Percentiles rank a stretch among this genome's conserved stretches.
Evolutionary conservation across 2,329 filamentous ascomycete species (phyloP).

Genomic region (Pseudogymnoascus sp.): DNA sequence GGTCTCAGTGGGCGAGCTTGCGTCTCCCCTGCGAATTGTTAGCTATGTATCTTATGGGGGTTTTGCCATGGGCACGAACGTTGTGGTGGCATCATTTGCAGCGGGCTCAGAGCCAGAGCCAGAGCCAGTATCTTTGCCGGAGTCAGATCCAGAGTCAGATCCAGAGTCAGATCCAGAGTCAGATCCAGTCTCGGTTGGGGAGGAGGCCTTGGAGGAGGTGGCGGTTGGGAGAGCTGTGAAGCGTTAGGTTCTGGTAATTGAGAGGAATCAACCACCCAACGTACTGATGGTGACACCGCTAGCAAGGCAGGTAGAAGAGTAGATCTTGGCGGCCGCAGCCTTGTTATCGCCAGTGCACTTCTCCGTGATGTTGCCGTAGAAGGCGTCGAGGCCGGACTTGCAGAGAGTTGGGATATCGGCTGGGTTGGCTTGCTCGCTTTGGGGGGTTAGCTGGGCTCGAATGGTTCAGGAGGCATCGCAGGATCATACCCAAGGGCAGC

Average conservation of each 20-base stretch:
- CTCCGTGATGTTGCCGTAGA: slow-evolving; percentile 37
- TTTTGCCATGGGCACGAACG: slow-evolving; percentile 3
- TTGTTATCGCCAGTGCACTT: slow-evolving; percentile 31
- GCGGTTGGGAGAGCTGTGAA: slow-evolving; percentile 15
- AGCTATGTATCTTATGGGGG: not conserved
- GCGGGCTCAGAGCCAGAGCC: slow-evolving; percentile 12
- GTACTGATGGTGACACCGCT: slow-evolving; percentile 18
- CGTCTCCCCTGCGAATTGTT: not conserved
- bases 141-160: slow-evolving; percentile 12
- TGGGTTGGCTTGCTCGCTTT: slow-evolving; percentile 18
- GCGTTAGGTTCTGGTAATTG: not conserved
- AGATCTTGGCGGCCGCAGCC: slow-evolving; percentile 16
- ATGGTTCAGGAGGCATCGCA: not conserved
- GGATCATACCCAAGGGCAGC: slow-evolving; percentile 18
- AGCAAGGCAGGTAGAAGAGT: slow-evolving; percentile 18
- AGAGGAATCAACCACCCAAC: not conserved
- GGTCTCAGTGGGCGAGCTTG: not conserved
- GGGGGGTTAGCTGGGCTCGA: not conserved
- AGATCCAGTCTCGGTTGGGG: slow-evolving; percentile 14
- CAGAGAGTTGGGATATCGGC: slow-evolving; percentile 19
- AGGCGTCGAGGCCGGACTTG: slow-evolving; percentile 33
- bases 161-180: slow-evolving; percentile 10
- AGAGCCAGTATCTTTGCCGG: slow-evolving; percentile 13
- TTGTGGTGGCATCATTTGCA: slow-evolving; percentile 10
- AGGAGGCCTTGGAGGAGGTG: slow-evolving; percentile 13